Base-by-base conservation (phyloP, 2,329 filamentous ascomycete species). In the Fusarium graminum region DNA sequence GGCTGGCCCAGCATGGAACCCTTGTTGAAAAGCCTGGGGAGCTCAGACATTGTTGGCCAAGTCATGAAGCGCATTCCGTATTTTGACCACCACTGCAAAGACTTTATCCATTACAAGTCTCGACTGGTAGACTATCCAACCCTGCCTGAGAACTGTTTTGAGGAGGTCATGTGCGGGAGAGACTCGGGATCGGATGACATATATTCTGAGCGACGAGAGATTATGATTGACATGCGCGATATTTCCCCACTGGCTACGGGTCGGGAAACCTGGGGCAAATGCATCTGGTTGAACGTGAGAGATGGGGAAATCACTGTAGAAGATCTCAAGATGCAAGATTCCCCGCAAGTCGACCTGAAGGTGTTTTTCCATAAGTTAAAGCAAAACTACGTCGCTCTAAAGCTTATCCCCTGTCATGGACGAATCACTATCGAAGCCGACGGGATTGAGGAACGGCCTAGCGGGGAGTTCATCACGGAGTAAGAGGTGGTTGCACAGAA, bases 81-180 rank as follows among this genome's bases (percentile, higher is more conserved):
- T 26, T 57, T 52, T 17, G 40, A 53, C 4, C 26, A 47, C 13
- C 36, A 50, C 11, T 42, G 30, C 17, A 29, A 53, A 38, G 41
- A 29, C 7, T 41, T 46, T 16, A 22, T 58, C 6, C 36, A 58
- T 36, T 58, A 53, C 12, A 53, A 46, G 13, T 58, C 41, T 44
- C 17, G 49, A 13, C 42, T 58, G 1, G 9, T 58, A 11, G 42
- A 58, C 17, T 58, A 54, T 13, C 26, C 42, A 16, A 42, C 38
- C 29, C 19, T 54, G 28, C 43, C 55, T 30, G 13, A 46, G 13
- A 28, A 53, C 26, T 32, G 16, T 19, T 47, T 28, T 7, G 16
- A 38, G 5, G 4, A 8, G 14, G 11, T 38, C 8, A 47, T 38
- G 45, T 14, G 16, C 6, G 22, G 34, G 14, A 22, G 50, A 22